Conservation (phyloP, 2,329 filamentous ascomycete genomes). For the Chaetomiaceae sp. region DNA sequence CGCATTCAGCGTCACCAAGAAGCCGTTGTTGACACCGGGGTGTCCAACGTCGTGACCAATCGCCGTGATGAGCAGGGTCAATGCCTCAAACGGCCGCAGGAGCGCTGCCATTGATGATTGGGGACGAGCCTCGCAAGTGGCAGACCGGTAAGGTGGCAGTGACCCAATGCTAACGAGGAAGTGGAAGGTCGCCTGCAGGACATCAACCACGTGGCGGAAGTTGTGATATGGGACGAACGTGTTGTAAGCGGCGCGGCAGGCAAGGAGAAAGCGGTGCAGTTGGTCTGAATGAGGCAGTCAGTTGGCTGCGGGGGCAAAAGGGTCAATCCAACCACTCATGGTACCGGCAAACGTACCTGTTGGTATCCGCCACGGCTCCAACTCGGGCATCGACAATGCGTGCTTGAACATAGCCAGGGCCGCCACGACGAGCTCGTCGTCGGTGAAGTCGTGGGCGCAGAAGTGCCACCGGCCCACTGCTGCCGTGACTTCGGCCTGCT, state of each 20-base stretch:
- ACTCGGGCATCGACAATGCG: slow-evolving; percentile 72
- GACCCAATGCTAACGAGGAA: slow-evolving; percentile 79
- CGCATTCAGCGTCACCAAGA: slow-evolving; percentile 85
- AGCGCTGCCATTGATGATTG: slow-evolving; percentile 67
- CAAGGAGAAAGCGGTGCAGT: slow-evolving; percentile 78
- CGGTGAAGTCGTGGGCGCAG: slow-evolving; percentile 80
- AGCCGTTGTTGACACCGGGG: slow-evolving; percentile 96
- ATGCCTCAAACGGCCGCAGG: slow-evolving; percentile 78
- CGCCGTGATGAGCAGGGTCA: slow-evolving; percentile 88
- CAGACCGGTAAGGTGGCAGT: slow-evolving; percentile 61
- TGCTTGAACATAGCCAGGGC: slow-evolving; percentile 88
- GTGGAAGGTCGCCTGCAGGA: slow-evolving; percentile 87
- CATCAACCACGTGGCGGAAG: slow-evolving; percentile 94
- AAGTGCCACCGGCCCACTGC: slow-evolving; percentile 81
- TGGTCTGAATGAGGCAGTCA: slow-evolving; percentile 53
- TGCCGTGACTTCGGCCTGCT: slow-evolving; percentile 59
- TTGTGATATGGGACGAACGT: slow-evolving; percentile 96
- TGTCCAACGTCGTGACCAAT: slow-evolving; percentile 98
- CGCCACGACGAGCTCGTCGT: slow-evolving; percentile 84
- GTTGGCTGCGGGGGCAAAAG: neutral
- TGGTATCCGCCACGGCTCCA: slow-evolving; percentile 75
- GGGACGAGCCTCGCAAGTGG: slow-evolving; percentile 25
- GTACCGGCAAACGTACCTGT: slow-evolving; percentile 49
- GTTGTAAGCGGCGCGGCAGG: slow-evolving; percentile 92
- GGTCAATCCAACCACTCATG: neutral